Evolutionary conservation across 495 filamentous ascomycete species (phyloP).

Genomic region (Trichoderma reesei): DNA sequence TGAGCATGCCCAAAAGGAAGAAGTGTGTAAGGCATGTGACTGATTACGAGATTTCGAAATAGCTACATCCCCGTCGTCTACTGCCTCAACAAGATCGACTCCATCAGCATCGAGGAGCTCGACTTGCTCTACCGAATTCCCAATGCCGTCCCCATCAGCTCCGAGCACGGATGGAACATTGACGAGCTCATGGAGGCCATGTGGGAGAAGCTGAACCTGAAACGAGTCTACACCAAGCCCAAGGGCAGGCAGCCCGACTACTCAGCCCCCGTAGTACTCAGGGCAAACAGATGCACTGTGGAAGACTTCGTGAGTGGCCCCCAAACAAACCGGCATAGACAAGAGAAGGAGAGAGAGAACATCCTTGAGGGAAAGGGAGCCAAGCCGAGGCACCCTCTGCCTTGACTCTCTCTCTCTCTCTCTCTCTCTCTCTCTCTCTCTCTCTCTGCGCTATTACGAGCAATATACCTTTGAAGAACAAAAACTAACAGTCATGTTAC

Average conservation of each 20-base stretch:
- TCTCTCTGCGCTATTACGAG: not conserved
- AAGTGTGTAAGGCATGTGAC: no score
- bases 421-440: no score
- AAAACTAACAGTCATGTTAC: conserved; percentile 13
- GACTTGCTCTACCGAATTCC: conserved; percentile 94
- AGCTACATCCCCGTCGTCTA: conserved; percentile 96
- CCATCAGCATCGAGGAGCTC: conserved; percentile 93
- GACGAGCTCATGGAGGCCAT: conserved; percentile 94
- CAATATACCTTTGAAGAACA: conserved; percentile 13
- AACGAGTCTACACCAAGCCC: conserved; percentile 94
- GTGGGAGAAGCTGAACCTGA: conserved; percentile 93
- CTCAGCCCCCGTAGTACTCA: conserved; percentile 79
- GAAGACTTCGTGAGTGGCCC: conserved; percentile 85
- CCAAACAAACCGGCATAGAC: not conserved
- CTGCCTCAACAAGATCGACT: conserved; percentile 97
- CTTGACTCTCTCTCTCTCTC: no score
- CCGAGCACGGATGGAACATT: conserved; percentile 97
- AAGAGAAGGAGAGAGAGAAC: no score
- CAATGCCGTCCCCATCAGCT: conserved; percentile 91
- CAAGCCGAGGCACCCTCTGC: not conserved
- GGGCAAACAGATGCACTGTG: conserved; percentile 70
- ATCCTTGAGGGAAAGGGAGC: no score
- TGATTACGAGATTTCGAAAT: not conserved
- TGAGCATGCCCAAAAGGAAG: no score
- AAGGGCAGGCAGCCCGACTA: conserved; percentile 95